Conservation (phyloP, 768 basidiomycete species). For the Udeniomyces megalosporus region DNA sequence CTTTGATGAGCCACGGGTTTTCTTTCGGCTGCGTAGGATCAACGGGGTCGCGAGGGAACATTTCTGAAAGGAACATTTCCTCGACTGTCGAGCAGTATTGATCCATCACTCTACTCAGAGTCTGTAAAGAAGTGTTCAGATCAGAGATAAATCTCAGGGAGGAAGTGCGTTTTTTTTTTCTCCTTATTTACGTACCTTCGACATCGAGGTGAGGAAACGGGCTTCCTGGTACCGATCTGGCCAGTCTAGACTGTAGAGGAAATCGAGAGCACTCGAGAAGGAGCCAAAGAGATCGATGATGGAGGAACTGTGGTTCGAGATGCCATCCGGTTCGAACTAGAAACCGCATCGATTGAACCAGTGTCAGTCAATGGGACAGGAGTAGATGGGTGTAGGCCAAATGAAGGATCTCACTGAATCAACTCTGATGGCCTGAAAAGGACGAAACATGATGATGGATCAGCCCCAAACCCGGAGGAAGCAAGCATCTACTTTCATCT, state of each 20-base stretch:
- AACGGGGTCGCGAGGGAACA: conserved; percentile 39
- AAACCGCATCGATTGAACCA: too few relatives aligned
- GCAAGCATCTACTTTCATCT: too few relatives aligned
- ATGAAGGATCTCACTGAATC: background rate
- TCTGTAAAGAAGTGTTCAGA: conserved; percentile 38
- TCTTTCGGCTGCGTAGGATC: conserved; percentile 12
- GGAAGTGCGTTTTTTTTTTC: too few relatives aligned
- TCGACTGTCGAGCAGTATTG: conserved; percentile 81
- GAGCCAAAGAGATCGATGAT: conserved; percentile 94
- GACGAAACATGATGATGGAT: background rate
- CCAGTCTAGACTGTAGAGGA: conserved; percentile 82
- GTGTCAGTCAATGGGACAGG: too few relatives aligned
- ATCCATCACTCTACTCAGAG: conserved; percentile 75
- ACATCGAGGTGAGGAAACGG: conserved; percentile 69
- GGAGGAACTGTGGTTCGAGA: conserved; percentile 80
- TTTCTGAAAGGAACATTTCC: conserved; percentile 79
- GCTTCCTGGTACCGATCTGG: conserved; percentile 76
- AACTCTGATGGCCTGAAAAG: background rate
- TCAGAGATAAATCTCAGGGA: too few relatives aligned
- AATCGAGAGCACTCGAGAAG: conserved; percentile 71
- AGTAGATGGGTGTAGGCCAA: background rate
- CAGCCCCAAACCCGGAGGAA: too few relatives aligned
- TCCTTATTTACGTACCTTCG: conserved; percentile 69
- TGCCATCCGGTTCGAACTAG: conserved; percentile 48
- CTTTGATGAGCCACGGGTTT: conserved; percentile 40